phyloP scores from a whole-genome alignment of 2,329 filamentous ascomycete genomes.

The Pseudofabraea citricarpa region DNA sequence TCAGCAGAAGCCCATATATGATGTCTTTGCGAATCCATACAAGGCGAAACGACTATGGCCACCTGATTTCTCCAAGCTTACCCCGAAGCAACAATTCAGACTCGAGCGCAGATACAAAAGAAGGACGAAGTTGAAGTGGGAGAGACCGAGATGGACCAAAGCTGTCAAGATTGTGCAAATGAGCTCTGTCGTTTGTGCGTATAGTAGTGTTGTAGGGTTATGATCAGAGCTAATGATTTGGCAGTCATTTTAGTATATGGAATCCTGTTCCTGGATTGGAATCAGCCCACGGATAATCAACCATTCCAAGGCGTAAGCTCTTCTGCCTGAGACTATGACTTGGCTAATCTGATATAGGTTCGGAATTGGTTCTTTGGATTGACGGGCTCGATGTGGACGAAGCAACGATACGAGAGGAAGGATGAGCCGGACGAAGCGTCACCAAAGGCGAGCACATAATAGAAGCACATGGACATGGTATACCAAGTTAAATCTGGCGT shows the following conservation, averaged over 20 bases:
- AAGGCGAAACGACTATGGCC: constrained; percentile 72
- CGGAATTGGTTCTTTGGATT: constrained; percentile 35
- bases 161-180: constrained; percentile 58
- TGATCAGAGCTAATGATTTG: constrained; percentile 8
- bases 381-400: constrained; percentile 28
- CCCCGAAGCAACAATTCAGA: constrained; percentile 67
- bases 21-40: constrained; percentile 49
- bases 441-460: constrained; percentile 10
- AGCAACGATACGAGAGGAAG: constrained; percentile 18
- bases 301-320: constrained; percentile 46
- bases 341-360: constrained; percentile 28
- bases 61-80: constrained; percentile 67
- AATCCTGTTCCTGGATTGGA: constrained; percentile 59
- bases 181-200: constrained; percentile 25
- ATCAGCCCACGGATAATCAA: constrained; percentile 29
- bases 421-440: constrained; percentile 14
- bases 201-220: neutral
- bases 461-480: no score
- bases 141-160: constrained; percentile 61
- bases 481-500: no score
- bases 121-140: constrained; percentile 56
- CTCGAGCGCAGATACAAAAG: constrained; percentile 77
- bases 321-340: neutral
- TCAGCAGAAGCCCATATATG: constrained; percentile 24
- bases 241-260: constrained; percentile 50